Base-by-base conservation (phyloP, 1,284 basidiomycete species). In the Ganoderma boninense region DNA sequence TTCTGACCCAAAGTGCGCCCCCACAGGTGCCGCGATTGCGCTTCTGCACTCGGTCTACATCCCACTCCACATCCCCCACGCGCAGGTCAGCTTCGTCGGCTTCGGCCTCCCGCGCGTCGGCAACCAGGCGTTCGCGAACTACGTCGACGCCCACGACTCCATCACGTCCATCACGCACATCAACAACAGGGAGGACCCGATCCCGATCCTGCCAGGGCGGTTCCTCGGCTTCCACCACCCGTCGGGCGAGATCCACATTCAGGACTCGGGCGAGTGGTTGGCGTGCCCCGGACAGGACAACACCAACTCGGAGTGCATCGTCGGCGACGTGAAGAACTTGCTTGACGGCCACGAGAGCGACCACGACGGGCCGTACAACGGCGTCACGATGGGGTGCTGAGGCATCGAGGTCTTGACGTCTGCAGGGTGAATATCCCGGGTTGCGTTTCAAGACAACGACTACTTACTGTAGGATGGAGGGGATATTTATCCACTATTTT, bases 71-170 rank as follows among this genome's bases (percentile, higher is more conserved):
- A 78, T 89, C 6, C 81, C 84, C 0, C 74, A 69, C 5, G 82
- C 82, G 1, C 77, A 74, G 2, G 80, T 87, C 78, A 82, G 79
- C 69, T 83, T 80, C 46, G 75, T 87, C 52, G 81, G 77, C 0
- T 88, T 85, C 74, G 85, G 86, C 29, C 82, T 90, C 78, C 91
- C 91, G 23, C 84, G 91, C 54, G 90, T 91, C 49, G 91, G 90
- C 11, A 92, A 92, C 75, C 84, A 87, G 73, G 86, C 80, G 0
- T 77, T 87, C 79, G 89, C 89, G 0, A 72, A 89, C 74, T 90
- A 87, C 71, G 83, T 92, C 29, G 89, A 92, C 76, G 77, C 87
- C 56, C 77, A 72, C 69, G 57, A 52, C 60, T 75, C 71, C 38
- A 69, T 75, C n/a, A 42, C 65, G 61, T 90, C 89, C 69, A 69